Base-by-base conservation (phyloP, 257 asterid species). In the Striga asiatica region DNA sequence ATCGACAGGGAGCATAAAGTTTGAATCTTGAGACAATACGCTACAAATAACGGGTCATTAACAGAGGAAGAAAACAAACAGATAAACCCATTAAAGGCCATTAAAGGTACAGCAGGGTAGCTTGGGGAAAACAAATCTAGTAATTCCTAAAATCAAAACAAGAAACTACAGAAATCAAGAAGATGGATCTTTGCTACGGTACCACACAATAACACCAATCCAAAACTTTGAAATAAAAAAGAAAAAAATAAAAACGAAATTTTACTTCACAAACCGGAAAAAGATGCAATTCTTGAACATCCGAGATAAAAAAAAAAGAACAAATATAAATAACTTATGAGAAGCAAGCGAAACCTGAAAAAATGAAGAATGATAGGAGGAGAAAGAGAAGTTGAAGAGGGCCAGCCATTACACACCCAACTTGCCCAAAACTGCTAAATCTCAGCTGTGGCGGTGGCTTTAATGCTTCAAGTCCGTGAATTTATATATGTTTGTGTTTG, bases 271-370 rank as follows among this genome's bases (percentile, higher is more conserved):
- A 3, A 2, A 32, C 38, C 12, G 38, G 11, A 5, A 8, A 34
- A 34, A 34, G 41, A 35, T 11, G 16, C 42, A 35, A 1, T n/a
- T n/a, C n/a, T n/a, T n/a, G n/a, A 32, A 32, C 38, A 32, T n/a
- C 8, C 38, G 14, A 39, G 14, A 12, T n/a, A n/a, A n/a, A 53
- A 54, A 32, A 6, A 23, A 8, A 7, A 28, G 52, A 32, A 62
- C 65, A 25, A 20, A 61, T n/a, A n/a, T n/a, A n/a, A n/a, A n/a
- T n/a, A n/a, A n/a, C n/a, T n/a, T n/a, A n/a, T n/a, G n/a, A n/a
- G n/a, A n/a, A n/a, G n/a, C n/a, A n/a, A n/a, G n/a, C n/a, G 27
- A 42, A 59, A 87, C 96, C 96, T 79, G 96, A 62, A 5, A 81
- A 65, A 50, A 68, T 20, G 66, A 75, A 59, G 61, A 74, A n/a